These are phyloP conservation scores for Crotalaria pallida DNA, from an alignment of 306 rosid species.

Conservation along the genomic window DNA sequence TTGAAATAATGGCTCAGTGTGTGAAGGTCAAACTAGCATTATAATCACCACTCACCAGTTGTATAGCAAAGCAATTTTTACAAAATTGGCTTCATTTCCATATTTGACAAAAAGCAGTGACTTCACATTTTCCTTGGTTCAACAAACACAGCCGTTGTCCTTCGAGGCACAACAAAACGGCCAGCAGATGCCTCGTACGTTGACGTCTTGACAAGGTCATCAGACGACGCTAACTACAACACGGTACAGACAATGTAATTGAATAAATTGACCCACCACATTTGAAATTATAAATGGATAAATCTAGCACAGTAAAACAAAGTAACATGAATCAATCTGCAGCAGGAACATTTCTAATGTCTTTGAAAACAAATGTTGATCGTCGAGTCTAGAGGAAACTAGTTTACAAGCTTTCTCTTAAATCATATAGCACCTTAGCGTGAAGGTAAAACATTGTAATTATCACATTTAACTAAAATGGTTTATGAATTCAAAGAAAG, in stretches of 20 bases:
- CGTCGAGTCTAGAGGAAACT: neutral
- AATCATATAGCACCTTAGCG: neutral
- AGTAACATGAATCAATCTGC: neutral
- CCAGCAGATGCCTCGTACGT: constrained; percentile 56
- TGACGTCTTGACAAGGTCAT: constrained; percentile 63
- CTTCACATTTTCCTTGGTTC: constrained; percentile 52
- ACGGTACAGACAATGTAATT: neutral
- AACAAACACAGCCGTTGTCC: constrained; percentile 77
- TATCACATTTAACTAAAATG: neutral
- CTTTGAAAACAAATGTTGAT: neutral
- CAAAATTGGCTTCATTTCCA: neutral
- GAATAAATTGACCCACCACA: neutral
- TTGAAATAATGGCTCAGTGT: neutral
- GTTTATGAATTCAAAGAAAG: neutral
- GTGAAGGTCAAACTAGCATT: constrained; percentile 14
- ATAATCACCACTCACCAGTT: neutral
- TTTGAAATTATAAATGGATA: neutral
- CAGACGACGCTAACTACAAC: constrained; percentile 51
- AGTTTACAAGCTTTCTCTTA: neutral
- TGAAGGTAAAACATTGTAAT: no score
- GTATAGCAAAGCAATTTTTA: neutral
- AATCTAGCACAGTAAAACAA: neutral
- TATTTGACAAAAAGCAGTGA: neutral
- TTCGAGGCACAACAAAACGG: constrained; percentile 54
- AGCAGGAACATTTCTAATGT: neutral